phyloP scores from a whole-genome alignment of 371 early-diverging fungal species.

The Catenaria anguillulae region DNA sequence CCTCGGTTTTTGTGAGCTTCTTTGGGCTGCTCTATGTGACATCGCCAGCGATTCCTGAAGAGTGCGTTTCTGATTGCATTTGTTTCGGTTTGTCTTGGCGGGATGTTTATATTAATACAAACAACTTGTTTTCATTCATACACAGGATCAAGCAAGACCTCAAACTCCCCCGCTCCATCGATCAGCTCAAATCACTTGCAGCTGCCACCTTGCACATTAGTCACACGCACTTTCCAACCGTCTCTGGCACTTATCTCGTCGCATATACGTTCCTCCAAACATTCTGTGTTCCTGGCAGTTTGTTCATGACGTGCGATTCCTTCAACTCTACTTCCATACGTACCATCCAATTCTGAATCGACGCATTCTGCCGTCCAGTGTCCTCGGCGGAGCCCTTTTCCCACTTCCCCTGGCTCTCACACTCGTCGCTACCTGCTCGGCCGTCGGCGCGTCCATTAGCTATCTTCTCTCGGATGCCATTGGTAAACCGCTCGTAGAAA shows the following conservation, averaged over 20 bases:
- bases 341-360: neutral
- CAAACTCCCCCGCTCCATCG: neutral
- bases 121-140: too few species aligned
- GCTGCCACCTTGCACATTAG: neutral
- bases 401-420: neutral
- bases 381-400: conserved; percentile 6
- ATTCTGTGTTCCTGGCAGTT: neutral
- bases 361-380: neutral
- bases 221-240: neutral
- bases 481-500: neutral
- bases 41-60: neutral
- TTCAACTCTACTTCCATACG: too few species aligned
- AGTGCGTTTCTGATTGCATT: neutral
- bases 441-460: neutral
- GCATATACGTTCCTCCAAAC: conserved; percentile 1
- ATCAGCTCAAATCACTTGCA: neutral
- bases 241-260: neutral
- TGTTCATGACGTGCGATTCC: conserved; percentile 1
- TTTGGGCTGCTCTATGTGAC: neutral
- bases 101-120: neutral
- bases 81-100: neutral
- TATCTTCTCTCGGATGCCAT: neutral
- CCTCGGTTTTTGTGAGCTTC: neutral
- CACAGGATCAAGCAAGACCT: too few species aligned
- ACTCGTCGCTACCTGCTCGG: neutral